Evolutionary conservation across 805 yeast species (phyloP).

Genomic region (Yarrowia sp.): DNA sequence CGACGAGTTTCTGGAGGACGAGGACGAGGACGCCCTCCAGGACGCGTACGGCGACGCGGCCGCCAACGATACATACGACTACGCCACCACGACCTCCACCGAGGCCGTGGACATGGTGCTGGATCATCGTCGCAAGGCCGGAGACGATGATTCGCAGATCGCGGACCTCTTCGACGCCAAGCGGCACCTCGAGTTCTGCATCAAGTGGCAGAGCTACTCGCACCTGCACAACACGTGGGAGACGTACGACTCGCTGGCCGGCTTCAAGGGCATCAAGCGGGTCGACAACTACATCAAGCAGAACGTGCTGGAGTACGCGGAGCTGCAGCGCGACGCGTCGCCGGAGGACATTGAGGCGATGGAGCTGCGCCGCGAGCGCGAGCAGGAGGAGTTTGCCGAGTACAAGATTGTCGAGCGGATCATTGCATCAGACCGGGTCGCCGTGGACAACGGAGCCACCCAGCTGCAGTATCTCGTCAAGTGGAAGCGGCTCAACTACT

Average conservation of each 20-base stretch:
- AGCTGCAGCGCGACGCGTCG: conserved; percentile 79
- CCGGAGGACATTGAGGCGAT: conserved; percentile 89
- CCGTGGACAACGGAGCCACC: conserved; percentile 50
- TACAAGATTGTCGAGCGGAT: conserved; percentile 86
- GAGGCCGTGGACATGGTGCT: conserved; percentile 52
- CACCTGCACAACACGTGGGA: conserved; percentile 98
- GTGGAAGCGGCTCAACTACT: conserved; percentile 91
- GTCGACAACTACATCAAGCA: conserved; percentile 88
- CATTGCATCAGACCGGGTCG: conserved; percentile 72
- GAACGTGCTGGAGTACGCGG: conserved; percentile 66
- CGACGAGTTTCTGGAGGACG: conserved; percentile 49
- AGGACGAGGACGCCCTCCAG: conserved; percentile 35
- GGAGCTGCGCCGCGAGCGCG: conserved; percentile 86
- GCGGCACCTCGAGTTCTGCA: conserved; percentile 40
- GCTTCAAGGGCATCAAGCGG: conserved; percentile 72
- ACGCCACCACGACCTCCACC: conserved; percentile 43
- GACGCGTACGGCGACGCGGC: conserved; percentile 29
- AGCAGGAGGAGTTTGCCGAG: conserved; percentile 78
- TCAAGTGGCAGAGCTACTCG: conserved; percentile 85
- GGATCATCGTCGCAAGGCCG: conserved; percentile 51
- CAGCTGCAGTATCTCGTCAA: conserved; percentile 81
- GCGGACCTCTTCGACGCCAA: conserved; percentile 36
- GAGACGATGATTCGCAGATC: conserved; percentile 37
- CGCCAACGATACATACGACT: conserved; percentile 26
- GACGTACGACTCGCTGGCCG: conserved; percentile 48